Conservation (phyloP, 805 yeast species). For the Suhomyces sp. region DNA sequence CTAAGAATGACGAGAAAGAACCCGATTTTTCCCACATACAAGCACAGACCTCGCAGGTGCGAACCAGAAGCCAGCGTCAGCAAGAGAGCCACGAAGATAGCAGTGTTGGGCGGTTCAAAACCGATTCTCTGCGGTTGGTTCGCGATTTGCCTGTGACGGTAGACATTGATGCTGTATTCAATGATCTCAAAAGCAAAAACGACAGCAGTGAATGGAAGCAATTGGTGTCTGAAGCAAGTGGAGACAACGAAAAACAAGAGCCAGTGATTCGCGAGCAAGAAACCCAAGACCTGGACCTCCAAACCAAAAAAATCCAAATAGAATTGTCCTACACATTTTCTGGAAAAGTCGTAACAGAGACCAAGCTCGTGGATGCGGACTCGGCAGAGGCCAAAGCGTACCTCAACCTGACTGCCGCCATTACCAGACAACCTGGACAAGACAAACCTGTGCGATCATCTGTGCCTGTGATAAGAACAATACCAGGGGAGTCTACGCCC, state of each 20-base stretch:
- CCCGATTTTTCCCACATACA: conserved; percentile 53
- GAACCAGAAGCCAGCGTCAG: conserved; percentile 63
- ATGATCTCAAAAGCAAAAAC: conserved; percentile 20
- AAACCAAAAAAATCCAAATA: conserved; percentile 60
- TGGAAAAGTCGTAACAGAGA: conserved; percentile 75
- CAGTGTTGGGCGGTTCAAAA: conserved; percentile 13
- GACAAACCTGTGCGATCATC: conserved; percentile 19
- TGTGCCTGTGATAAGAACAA: conserved; percentile 33
- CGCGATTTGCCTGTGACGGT: conserved; percentile 12
- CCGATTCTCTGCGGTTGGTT: conserved; percentile 15
- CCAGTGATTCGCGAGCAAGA: neutral
- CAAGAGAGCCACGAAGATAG: conserved; percentile 28
- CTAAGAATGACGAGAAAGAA: conserved; percentile 9
- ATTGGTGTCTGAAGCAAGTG: conserved; percentile 8
- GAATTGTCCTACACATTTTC: conserved; percentile 84
- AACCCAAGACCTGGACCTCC: conserved; percentile 12
- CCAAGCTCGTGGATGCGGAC: conserved; percentile 67
- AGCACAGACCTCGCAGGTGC: conserved; percentile 53
- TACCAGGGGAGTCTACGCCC: conserved; percentile 30
- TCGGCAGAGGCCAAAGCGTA: conserved; percentile 90
- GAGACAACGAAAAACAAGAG: conserved; percentile 4
- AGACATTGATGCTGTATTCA: conserved; percentile 34
- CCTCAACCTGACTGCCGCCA: conserved; percentile 50
- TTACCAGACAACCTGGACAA: conserved; percentile 13
- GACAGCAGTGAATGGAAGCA: conserved; percentile 9